Conservation (phyloP, 2,329 filamentous ascomycete species). For the Camillea tinctor region DNA sequence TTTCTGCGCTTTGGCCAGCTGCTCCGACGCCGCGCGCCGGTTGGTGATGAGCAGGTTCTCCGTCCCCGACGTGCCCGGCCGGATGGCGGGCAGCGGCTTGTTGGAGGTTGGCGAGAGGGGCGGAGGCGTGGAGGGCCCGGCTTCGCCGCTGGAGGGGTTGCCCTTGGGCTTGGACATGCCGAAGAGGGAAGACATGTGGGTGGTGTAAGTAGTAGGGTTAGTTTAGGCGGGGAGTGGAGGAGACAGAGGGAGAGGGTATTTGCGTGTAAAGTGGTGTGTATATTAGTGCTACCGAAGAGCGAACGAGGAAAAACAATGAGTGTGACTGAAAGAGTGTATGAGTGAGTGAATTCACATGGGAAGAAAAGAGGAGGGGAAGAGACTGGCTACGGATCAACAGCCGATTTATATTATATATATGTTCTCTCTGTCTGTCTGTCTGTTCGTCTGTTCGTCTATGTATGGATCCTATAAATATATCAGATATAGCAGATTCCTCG, state of each 20-base stretch:
- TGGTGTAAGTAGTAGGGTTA: background rate
- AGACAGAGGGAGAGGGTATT: background rate
- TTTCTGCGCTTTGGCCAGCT: constrained; percentile 36
- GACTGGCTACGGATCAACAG: background rate
- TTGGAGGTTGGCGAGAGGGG: background rate
- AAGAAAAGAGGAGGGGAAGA: background rate
- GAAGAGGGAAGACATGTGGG: constrained; percentile 4
- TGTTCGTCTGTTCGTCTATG: too few relatives aligned
- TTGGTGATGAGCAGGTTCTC: constrained; percentile 40
- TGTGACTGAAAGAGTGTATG: background rate
- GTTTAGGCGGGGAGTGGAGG: background rate
- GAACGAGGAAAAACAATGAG: background rate
- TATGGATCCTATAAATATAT: too few relatives aligned
- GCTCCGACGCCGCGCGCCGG: constrained; percentile 37
- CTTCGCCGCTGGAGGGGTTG: background rate
- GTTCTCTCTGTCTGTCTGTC: background rate
- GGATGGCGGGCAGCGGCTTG: constrained; percentile 6
- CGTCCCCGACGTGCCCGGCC: constrained; percentile 44
- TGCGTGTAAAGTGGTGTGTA: background rate
- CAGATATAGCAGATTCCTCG: background rate
- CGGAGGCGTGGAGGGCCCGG: background rate
- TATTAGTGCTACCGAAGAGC: background rate
- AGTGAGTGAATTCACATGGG: background rate
- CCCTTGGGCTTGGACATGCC: constrained; percentile 10
- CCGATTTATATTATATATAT: background rate